These are phyloP conservation scores for Coccomyxa subellipsoidea DNA, from an alignment of 163 green algal species.

Conservation along the genomic window DNA sequence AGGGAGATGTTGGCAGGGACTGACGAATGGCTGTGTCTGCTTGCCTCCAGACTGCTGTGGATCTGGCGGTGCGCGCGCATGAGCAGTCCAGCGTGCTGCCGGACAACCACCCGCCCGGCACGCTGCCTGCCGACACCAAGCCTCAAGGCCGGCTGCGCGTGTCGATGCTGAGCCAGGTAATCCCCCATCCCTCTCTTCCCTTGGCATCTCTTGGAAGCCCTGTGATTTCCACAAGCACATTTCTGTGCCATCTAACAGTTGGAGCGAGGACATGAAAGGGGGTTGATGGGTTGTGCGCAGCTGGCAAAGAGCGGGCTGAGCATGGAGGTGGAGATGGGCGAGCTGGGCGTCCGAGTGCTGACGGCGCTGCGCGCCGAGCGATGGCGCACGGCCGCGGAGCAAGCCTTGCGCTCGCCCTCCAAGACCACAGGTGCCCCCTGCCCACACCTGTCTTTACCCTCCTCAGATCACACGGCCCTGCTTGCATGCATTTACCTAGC, in stretches of 20 bases:
- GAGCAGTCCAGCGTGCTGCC: background rate
- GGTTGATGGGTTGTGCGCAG: background rate
- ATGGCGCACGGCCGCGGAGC: conserved; percentile 3
- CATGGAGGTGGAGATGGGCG: conserved; percentile 13
- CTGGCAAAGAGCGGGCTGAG: conserved; percentile 16
- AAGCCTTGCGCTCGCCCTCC: conserved; percentile 5
- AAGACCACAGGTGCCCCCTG: conserved; percentile 9
- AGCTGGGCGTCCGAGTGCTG: background rate
- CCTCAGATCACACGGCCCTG: background rate
- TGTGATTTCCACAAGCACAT: too few relatives aligned
- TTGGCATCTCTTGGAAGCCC: too few relatives aligned
- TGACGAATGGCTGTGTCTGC: background rate
- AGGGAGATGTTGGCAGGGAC: background rate
- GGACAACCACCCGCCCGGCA: background rate
- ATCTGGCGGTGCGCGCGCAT: conserved; percentile 1
- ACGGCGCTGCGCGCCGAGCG: conserved; percentile 5
- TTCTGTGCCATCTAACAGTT: background rate
- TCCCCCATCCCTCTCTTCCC: background rate
- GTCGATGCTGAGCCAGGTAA: background rate
- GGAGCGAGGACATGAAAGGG: background rate
- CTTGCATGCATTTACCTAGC: background rate
- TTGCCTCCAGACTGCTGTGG: background rate
- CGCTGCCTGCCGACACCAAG: background rate
- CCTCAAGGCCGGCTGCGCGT: background rate
- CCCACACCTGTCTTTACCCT: background rate